These are phyloP conservation scores for Penicillium sp. DNA, from an alignment of 2,329 filamentous ascomycete genomes.

Conservation along the genomic window DNA sequence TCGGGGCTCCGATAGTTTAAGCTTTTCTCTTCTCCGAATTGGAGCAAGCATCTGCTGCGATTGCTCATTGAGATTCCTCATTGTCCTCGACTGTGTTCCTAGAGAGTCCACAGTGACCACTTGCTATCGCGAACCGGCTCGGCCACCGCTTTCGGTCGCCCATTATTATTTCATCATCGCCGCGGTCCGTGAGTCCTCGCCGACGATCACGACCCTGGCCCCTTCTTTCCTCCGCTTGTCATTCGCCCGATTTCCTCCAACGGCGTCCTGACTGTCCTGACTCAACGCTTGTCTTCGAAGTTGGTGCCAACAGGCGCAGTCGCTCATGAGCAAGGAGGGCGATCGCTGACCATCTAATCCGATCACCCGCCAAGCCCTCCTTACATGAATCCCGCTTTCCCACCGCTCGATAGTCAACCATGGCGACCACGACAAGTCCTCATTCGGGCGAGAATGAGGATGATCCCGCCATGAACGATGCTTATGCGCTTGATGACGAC, in stretches of 20 bases:
- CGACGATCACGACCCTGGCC: neutral
- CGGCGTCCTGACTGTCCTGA: no score
- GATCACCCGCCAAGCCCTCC: constrained; percentile 23
- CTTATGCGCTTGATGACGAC: constrained; percentile 18
- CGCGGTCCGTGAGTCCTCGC: constrained; percentile 2
- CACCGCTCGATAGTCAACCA: constrained; percentile 18
- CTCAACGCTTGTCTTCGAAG: no score
- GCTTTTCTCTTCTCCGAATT: no score
- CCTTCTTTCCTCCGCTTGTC: constrained; percentile 4
- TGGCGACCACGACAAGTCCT: constrained; percentile 28
- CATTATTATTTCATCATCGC: constrained; percentile 10
- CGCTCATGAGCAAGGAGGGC: constrained; percentile 19
- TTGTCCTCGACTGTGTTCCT: no score
- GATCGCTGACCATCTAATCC: constrained; percentile 12
- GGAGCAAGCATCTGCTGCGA: no score
- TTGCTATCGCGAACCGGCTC: no score
- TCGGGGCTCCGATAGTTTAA: no score
- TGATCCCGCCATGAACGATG: constrained; percentile 23
- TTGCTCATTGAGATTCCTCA: no score
- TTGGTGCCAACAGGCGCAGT: no score
- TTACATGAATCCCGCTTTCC: constrained; percentile 24
- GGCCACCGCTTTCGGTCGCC: constrained; percentile 10
- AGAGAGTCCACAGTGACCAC: no score
- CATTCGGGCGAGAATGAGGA: constrained; percentile 32
- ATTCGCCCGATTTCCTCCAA: no score